These are phyloP conservation scores for Hortaea werneckii DNA, from an alignment of 2,329 filamentous ascomycete genomes.

Conservation along the genomic window DNA sequence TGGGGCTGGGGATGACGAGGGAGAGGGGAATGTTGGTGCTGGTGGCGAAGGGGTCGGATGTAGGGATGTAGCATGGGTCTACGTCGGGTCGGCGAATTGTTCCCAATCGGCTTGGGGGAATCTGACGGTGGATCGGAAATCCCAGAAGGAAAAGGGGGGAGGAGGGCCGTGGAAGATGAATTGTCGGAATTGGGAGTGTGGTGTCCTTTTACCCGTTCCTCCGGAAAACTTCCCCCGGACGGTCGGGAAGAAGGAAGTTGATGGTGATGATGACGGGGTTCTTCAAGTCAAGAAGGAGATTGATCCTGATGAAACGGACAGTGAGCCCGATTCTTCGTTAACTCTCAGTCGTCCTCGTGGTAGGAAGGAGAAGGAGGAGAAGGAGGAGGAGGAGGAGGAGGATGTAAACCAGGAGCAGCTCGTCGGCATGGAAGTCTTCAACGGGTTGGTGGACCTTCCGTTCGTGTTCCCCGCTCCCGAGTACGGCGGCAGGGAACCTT, in stretches of 20 bases:
- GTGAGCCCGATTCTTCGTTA: conserved; percentile 4
- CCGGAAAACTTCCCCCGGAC: conserved; percentile 7
- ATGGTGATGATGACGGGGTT: neutral
- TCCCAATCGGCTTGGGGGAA: conserved; percentile 92
- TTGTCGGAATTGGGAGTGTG: conserved; percentile 92
- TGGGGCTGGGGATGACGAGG: no score
- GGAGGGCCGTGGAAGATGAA: conserved; percentile 60
- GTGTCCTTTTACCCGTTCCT: conserved; percentile 60
- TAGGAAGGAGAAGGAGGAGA: neutral
- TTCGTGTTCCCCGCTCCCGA: conserved; percentile 49
- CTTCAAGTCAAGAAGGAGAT: neutral
- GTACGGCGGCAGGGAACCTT: conserved; percentile 38
- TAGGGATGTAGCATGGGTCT: conserved; percentile 56
- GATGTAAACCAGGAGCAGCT: conserved; percentile 4
- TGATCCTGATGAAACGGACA: conserved; percentile 5
- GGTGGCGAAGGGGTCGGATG: conserved; percentile 11
- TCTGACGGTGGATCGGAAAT: conserved; percentile 56
- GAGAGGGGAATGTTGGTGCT: neutral
- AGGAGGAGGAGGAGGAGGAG: conserved; percentile 9
- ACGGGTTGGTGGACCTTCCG: conserved; percentile 49
- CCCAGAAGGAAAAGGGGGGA: conserved; percentile 31
- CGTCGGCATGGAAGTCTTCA: conserved; percentile 41
- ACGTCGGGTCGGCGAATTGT: conserved; percentile 83
- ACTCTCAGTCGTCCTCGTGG: neutral
- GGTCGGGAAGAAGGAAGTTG: conserved; percentile 11